Conservation (phyloP, 768 basidiomycete genomes). For the Suillus hirtellus region DNA sequence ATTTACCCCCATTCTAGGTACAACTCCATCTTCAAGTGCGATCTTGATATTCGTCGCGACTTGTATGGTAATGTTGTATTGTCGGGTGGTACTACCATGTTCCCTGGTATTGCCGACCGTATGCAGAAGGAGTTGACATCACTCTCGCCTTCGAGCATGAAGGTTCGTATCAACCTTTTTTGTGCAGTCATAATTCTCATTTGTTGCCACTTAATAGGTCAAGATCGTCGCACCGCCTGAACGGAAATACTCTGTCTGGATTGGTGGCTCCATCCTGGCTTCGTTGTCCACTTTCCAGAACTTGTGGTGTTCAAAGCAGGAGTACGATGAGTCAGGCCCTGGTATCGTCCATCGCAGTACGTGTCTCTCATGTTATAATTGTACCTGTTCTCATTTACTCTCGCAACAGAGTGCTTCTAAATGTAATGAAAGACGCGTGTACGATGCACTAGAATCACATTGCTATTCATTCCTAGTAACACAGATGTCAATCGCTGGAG, state of each 20-base stretch:
- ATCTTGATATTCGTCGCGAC: slow-evolving; percentile 57
- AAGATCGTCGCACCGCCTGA: slow-evolving; percentile 94
- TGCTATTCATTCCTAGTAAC: slow-evolving; percentile 16
- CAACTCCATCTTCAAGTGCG: slow-evolving; percentile 67
- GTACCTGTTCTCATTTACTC: slow-evolving; percentile 2
- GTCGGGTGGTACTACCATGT: slow-evolving; percentile 90
- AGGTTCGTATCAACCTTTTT: slow-evolving; percentile 42
- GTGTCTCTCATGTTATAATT: slow-evolving; percentile 25
- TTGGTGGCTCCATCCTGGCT: slow-evolving; percentile 83
- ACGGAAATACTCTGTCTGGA: slow-evolving; percentile 96
- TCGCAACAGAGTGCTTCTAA: slow-evolving; percentile 28
- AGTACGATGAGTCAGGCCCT: slow-evolving; percentile 86
- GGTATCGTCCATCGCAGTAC: slow-evolving; percentile 78
- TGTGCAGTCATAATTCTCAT: background rate
- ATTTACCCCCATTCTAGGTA: slow-evolving; percentile 32
- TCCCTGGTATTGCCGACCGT: slow-evolving; percentile 93
- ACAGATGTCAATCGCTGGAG: background rate
- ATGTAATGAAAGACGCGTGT: slow-evolving; percentile 17
- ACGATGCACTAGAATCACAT: slow-evolving; percentile 28
- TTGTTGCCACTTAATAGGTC: slow-evolving; percentile 44
- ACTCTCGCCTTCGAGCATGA: slow-evolving; percentile 82
- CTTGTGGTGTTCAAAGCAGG: slow-evolving; percentile 91
- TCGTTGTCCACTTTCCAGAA: slow-evolving; percentile 96
- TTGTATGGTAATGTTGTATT: slow-evolving; percentile 41
- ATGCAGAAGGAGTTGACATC: slow-evolving; percentile 93